Percentiles rank a stretch among this genome's conserved stretches.
These are phyloP conservation scores for Fusarium devonianum DNA, from an alignment of 2,329 filamentous ascomycete genomes.

Conservation along the genomic window DNA sequence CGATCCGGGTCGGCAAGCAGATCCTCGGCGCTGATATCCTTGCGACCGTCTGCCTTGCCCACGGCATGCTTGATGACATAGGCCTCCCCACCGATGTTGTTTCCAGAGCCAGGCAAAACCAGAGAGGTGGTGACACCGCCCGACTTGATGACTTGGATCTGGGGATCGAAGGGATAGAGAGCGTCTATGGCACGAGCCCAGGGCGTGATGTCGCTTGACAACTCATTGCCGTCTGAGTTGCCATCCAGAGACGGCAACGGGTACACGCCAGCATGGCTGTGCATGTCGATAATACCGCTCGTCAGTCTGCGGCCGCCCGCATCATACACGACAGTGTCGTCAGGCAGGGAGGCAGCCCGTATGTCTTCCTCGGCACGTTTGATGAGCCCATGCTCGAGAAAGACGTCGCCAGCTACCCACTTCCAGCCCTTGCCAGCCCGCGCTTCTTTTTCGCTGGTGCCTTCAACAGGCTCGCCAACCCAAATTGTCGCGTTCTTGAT, in stretches of 20 bases:
- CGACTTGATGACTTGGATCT: conserved; percentile 74
- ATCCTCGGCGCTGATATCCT: conserved; percentile 68
- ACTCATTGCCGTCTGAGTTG: conserved; percentile 68
- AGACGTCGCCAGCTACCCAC: conserved; percentile 68
- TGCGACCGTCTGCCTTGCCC: conserved; percentile 64
- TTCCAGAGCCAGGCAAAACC: conserved; percentile 72
- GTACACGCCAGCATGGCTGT: conserved; percentile 69
- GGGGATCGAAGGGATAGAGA: conserved; percentile 68
- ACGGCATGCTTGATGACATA: conserved; percentile 74
- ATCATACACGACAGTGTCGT: conserved; percentile 61
- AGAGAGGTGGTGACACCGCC: conserved; percentile 75
- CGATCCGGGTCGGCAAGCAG: conserved; percentile 71
- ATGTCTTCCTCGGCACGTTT: conserved; percentile 58
- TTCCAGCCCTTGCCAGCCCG: conserved; percentile 64
- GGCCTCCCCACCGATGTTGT: conserved; percentile 76
- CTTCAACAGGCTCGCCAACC: conserved; percentile 66
- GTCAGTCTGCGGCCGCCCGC: conserved; percentile 69
- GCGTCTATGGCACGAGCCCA: conserved; percentile 73
- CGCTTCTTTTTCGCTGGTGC: conserved; percentile 60
- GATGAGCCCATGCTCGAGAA: conserved; percentile 68
- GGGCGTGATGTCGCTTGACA: conserved; percentile 69
- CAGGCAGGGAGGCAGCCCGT: conserved; percentile 50
- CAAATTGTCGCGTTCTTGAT: conserved; percentile 73
- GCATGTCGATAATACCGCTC: conserved; percentile 75
- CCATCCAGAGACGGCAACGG: conserved; percentile 63